phyloP scores from a whole-genome alignment of 2,329 filamentous ascomycete species.

The Beauveria varroae region DNA sequence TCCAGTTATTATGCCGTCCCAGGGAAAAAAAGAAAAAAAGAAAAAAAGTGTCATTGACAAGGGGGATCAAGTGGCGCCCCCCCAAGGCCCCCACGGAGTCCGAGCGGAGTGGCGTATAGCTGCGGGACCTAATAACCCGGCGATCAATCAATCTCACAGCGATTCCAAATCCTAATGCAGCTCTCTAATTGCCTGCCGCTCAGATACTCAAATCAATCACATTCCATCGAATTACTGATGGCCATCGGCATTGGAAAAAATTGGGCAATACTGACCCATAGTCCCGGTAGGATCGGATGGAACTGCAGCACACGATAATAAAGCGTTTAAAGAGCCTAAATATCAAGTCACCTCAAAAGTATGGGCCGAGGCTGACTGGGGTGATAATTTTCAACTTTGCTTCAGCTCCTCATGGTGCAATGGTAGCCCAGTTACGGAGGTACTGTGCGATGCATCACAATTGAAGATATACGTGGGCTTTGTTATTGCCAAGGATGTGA shows the following conservation, averaged over 20 bases:
- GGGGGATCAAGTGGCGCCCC: not conserved
- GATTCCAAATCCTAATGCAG: conserved; percentile 5
- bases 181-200: not conserved
- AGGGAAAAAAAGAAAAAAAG: not conserved
- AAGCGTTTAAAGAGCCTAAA: not conserved
- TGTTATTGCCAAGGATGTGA: not conserved
- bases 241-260: not conserved
- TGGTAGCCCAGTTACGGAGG: not conserved
- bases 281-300: not conserved
- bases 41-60: not conserved
- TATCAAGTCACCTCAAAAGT: not conserved
- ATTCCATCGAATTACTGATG: not conserved
- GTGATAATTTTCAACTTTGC: not conserved
- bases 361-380: not conserved
- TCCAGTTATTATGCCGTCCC: not conserved
- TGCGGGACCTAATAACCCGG: conserved; percentile 4
- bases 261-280: not conserved
- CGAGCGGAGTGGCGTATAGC: conserved; percentile 5
- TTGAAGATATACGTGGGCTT: not conserved
- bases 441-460: not conserved
- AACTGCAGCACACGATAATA: not conserved
- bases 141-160: conserved; percentile 6
- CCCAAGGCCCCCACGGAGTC: not conserved
- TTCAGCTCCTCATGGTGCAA: not conserved
- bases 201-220: not conserved